A percentile compares a stretch with the other conserved stretches of the same genome.
These are phyloP conservation scores for Aspergillus aculeatus DNA, from an alignment of 2,329 filamentous ascomycete species.

Conservation along the genomic window DNA sequence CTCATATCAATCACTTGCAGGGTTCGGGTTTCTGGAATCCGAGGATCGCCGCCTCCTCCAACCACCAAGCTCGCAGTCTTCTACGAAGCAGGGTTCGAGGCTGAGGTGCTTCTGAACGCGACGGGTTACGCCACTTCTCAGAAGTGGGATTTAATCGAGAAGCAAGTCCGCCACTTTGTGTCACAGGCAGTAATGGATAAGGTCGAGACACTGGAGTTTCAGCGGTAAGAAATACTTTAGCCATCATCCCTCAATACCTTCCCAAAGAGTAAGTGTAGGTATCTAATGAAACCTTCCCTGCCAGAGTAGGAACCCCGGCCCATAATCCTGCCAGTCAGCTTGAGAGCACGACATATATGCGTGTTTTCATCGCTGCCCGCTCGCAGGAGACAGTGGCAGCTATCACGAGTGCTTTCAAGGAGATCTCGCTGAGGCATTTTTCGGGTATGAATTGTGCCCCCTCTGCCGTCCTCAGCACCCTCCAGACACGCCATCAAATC, in stretches of 20 bases:
- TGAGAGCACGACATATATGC: conserved; percentile 47
- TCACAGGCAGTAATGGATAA: conserved; percentile 40
- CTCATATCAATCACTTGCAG: conserved; percentile 17
- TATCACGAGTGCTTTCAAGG: conserved; percentile 28
- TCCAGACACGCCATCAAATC: not conserved
- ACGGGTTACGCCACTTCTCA: conserved; percentile 49
- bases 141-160: conserved; percentile 53
- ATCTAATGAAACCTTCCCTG: too few relatives aligned
- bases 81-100: conserved; percentile 51
- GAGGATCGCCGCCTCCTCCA: conserved; percentile 47
- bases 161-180: conserved; percentile 47
- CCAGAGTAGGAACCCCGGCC: conserved; percentile 38
- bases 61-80: conserved; percentile 56
- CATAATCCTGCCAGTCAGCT: conserved; percentile 43
- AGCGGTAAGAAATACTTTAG: conserved; percentile 36
- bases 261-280: too few relatives aligned
- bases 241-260: too few relatives aligned
- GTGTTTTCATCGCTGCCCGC: conserved; percentile 45
- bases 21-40: conserved; percentile 44
- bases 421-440: conserved; percentile 48
- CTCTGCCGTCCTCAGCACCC: too few relatives aligned
- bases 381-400: conserved; percentile 25
- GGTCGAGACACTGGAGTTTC: conserved; percentile 55
- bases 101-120: conserved; percentile 47
- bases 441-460: conserved; percentile 19